Evolutionary conservation across 805 yeast species (phyloP), one percentile per base, ranked within the genome.

Genomic region (Pichia kluyveri): DNA sequence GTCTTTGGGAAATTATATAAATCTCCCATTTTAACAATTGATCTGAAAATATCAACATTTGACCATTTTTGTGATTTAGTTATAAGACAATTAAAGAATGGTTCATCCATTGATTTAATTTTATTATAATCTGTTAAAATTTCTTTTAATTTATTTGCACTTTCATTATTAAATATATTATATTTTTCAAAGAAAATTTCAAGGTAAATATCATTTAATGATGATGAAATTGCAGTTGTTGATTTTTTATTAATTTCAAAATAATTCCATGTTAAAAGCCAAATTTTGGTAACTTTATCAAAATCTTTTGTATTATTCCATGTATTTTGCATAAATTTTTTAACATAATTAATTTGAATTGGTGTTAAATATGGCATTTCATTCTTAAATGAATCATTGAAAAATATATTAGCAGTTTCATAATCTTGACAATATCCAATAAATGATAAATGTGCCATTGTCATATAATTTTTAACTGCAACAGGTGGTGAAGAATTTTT

Each of bases 11-110:
- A 75, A 48, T 76, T 70, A 63, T 79, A 84, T 34, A 76, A 57
- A 14, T 71, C 74, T 55, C 82, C 84, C 46, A 81, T 80, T 43
- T 75, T 74, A 36, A 82, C 69, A 46, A 86, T 70, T 43, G 82
- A 81, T 53, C 80, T 77, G 48, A 83, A 76, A n/a, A 84, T 80
- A 5, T 69, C 68, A 54, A 75, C 70, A 59, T 82, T 82, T 41
- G 70, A 70, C 95, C 95, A 86, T 50, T 71, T 68, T 38, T 76
- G 74, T 45, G 79, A 75, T 56, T 80, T 80, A 31, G 83, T 75
- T 47, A 87, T 70, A 42, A 86, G 71, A 45, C 86, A 83, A 62
- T 87, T 87, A 67, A 87, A 77, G 60, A 87, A 86, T n/a, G 87
- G 83, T 61, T 86, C 91, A 64, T 86, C 93, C 51, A 83, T 72